Evolutionary conservation across 345 rosid genomes (phyloP).

Genomic region (Excoecaria cochinchinensis): DNA sequence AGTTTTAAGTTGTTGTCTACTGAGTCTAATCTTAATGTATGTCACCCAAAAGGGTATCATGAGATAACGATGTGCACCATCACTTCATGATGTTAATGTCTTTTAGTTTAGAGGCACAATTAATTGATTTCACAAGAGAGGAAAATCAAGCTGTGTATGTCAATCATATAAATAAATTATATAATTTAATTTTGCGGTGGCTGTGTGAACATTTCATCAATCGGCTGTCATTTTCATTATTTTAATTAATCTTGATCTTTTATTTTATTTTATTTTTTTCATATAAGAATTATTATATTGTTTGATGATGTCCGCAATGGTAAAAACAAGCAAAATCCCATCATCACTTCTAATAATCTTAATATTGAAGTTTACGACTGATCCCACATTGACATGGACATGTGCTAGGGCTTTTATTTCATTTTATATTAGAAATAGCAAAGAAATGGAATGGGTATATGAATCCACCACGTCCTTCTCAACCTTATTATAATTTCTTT

Average conservation of each 20-base stretch:
- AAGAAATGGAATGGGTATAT: background rate
- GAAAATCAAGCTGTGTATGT: background rate
- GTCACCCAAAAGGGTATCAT: constrained; percentile 10
- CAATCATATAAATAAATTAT: background rate
- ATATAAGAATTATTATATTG: background rate
- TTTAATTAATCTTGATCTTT: background rate
- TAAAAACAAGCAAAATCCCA: background rate
- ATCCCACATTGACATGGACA: background rate
- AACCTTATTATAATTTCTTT: background rate
- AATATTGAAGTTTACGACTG: too few species aligned
- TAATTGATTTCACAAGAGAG: background rate
- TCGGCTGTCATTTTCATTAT: constrained; percentile 1
- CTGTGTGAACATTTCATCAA: background rate
- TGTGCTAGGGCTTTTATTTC: background rate
- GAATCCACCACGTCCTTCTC: background rate
- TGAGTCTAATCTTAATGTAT: background rate
- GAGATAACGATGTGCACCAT: constrained; percentile 10
- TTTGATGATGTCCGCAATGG: background rate
- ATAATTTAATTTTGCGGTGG: background rate
- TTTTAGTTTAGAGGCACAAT: background rate
- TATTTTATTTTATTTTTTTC: background rate
- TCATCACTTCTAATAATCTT: background rate
- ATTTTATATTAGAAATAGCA: background rate
- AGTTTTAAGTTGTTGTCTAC: too few species aligned
- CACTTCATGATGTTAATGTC: background rate